Evolutionary conservation across 805 yeast genomes (phyloP).

Genomic region (Candida easanensis): DNA sequence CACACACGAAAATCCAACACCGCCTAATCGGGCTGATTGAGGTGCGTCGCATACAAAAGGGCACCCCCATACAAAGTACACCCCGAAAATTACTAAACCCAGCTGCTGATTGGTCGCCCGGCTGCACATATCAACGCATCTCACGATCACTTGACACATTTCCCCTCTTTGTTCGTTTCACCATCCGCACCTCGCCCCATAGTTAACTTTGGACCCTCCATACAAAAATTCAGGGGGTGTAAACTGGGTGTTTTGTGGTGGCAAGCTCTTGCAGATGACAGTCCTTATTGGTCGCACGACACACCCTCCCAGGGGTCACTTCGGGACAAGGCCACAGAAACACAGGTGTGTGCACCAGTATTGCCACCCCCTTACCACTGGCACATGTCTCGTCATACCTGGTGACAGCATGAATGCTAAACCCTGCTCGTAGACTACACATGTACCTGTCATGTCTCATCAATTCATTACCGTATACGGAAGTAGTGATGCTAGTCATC

Average conservation of each 20-base stretch:
- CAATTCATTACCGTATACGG: too few species aligned
- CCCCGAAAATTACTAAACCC: conserved; percentile 14
- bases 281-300: conserved; percentile 9
- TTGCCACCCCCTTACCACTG: too few species aligned
- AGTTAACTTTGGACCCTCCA: conserved; percentile 9
- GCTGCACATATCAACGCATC: not conserved
- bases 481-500: too few species aligned
- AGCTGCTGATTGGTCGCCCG: conserved; percentile 6
- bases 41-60: not conserved
- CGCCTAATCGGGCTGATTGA: not conserved
- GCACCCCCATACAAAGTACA: conserved; percentile 1
- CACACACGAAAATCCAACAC: not conserved
- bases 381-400: too few species aligned
- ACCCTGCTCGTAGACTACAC: too few species aligned
- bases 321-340: too few species aligned
- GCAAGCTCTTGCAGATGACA: not conserved
- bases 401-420: too few species aligned
- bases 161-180: not conserved
- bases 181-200: conserved; percentile 6
- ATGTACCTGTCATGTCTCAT: too few species aligned
- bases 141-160: conserved; percentile 4
- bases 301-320: not conserved
- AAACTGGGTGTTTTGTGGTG: conserved; percentile 17
- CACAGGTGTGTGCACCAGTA: too few species aligned
- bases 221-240: conserved; percentile 16